Evolutionary conservation across 176 grass and related monocot species (phyloP), one percentile per base, ranked within the genome.

Genomic region (Oryza meyeriana): DNA sequence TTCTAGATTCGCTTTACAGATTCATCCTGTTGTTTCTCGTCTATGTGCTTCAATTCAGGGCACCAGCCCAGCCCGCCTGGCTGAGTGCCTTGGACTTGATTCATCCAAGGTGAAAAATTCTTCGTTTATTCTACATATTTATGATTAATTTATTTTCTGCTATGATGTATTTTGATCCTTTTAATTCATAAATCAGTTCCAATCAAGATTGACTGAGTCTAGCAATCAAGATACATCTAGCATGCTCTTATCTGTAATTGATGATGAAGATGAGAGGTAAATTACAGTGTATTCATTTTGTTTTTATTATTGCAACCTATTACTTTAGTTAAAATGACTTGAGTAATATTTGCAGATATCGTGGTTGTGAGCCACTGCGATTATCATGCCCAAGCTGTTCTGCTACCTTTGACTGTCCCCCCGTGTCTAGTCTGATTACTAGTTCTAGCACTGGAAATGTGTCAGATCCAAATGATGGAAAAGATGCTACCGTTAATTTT

Each of bases 31-130:
- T 3, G 90, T 99, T 59, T 95, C 97, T 71, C 93, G 93, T 42
- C 80, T 99, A 30, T 99, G 91, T 68, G 97, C 97, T 86, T 99
- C 97, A 27, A 95, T 99, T 81, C 89, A 99, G 89, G 97, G 97
- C 30, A 99, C 97, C 75, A 96, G 93, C 70, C 97, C 93, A 28
- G 93, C 93, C 55, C 97, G 97, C 76, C 79, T 99, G 27, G 97
- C 97, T 44, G 97, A 99, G 73, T 99, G 97, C 89, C 74, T 99
- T 47, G 93, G 96, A 22, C 96, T 98, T 91, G 96, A 98, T 93
- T 92, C 96, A 65, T 88, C 91, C 9, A 98, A 95, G 92, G 96
- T 98, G 81, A 35, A 55, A 13, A 65, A 67, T 61, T 68, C 31
- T 84, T 76, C 17, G 64, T 81, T 72, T 5, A 42, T 22, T 2